Evolutionary conservation across 1,284 basidiomycete genomes (phyloP), one percentile per base, ranked within the genome.

Genomic region (Bjerkandera adusta): DNA sequence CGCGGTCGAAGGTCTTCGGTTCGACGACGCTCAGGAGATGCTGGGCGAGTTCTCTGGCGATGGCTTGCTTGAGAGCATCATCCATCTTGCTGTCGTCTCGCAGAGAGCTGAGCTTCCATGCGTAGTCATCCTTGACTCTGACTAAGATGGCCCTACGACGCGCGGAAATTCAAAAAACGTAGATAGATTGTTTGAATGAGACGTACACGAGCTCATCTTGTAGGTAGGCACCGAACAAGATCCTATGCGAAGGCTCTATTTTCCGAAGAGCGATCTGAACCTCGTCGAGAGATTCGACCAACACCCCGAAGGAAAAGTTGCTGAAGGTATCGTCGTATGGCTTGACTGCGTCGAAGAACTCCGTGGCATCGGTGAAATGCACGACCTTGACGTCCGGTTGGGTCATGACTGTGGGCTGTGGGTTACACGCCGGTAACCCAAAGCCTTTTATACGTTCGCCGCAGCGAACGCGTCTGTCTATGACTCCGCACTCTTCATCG

Each of bases 271-370:
- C 4, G 18, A 22, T 37, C n/a, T 37, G 36, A 4, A 11, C 5
- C 21, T 37, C 36, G 36, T 29, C 35, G 4, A 52, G 25, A 24
- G 39, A 34, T 20, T 57, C 57, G 12, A 49, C 18, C 12, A 57
- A 30, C 18, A 41, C n/a, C 3, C 58, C 58, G 2, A 55, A 4
- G 12, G 35, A 22, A 13, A 44, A 46, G 47, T 56, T 57, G 52
- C 55, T 54, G 39, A 46, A 53, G 24, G 46, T 51, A 32, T 57
- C 54, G 36, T 58, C 54, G 43, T 51, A 42, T 2, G 20, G 15
- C 16, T 47, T 26, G 5, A 42, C 22, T 5, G 49, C 52, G 13
- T 53, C 25, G 10, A 57, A 3, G 25, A 51, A 52, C 5, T 27
- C 40, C n/a, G 39, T n/a, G 1, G 43, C 35, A 22, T 53, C 24